phyloP scores from a whole-genome alignment of 2,329 filamentous ascomycete species.

The Hypocreales sp. region DNA sequence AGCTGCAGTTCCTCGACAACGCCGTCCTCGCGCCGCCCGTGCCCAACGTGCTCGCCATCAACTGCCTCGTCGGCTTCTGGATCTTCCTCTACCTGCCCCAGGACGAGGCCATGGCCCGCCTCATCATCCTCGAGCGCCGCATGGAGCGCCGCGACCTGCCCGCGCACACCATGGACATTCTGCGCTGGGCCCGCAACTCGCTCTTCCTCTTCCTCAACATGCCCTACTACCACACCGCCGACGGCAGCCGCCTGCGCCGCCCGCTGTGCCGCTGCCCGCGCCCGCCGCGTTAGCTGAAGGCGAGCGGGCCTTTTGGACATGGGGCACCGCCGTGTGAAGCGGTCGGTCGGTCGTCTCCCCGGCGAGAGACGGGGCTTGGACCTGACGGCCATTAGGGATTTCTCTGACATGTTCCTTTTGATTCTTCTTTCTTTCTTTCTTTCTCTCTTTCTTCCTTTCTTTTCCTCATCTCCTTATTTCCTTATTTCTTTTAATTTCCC shows the following conservation, averaged over 20 bases:
- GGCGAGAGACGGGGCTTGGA: too few relatives aligned
- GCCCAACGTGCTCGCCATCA: conserved; percentile 13
- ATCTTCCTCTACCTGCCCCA: conserved; percentile 13
- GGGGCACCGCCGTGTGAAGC: too few relatives aligned
- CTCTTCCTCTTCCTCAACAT: conserved; percentile 4
- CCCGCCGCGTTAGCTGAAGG: too few relatives aligned
- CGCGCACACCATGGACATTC: conserved; percentile 8
- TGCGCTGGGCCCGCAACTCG: conserved; percentile 6
- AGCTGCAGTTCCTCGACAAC: conserved; percentile 19
- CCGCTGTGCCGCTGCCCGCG: too few relatives aligned
- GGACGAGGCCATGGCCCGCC: conserved; percentile 12
- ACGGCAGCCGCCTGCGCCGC: too few relatives aligned
- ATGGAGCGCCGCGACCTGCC: conserved; percentile 13
- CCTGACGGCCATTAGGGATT: too few relatives aligned
- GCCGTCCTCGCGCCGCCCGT: conserved; percentile 14
- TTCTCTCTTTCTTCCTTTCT: too few relatives aligned
- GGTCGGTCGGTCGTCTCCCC: too few relatives aligned
- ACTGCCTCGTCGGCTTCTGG: conserved; percentile 14
- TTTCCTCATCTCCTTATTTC: too few relatives aligned
- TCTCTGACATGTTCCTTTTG: too few relatives aligned
- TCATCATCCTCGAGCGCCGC: conserved; percentile 11
- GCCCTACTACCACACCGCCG: conserved; percentile 1
- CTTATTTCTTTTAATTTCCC: too few relatives aligned
- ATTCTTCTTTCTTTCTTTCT: too few relatives aligned
- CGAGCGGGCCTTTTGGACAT: neutral